A percentile compares a stretch with the other conserved stretches of the same genome.
Conservation (phyloP, 176 grass and related monocot species). For the Thalia dealbata region DNA sequence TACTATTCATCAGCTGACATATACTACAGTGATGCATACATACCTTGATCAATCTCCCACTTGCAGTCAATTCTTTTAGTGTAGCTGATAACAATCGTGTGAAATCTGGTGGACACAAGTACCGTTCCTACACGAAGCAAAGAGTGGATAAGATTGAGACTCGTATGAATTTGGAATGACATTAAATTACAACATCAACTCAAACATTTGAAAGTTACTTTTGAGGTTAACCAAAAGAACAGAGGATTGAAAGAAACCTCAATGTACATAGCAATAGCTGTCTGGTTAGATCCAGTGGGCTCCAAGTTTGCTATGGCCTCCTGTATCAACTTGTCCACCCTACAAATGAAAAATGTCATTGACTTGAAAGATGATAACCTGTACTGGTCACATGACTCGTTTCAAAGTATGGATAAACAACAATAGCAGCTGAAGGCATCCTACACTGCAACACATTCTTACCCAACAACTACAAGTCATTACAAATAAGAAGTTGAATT, state of each 20-base stretch:
- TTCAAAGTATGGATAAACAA: neutral
- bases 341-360: conserved; percentile 28
- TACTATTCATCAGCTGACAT: too few relatives aligned
- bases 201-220: neutral
- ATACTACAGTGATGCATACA: conserved; percentile 12
- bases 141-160: conserved; percentile 17
- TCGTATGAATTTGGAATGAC: neutral
- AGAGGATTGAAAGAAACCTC: conserved; percentile 40
- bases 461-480: too few relatives aligned
- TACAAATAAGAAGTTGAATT: neutral
- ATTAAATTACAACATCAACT: too few relatives aligned
- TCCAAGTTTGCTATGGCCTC: conserved; percentile 80
- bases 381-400: too few relatives aligned
- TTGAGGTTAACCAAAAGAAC: neutral
- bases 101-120: conserved; percentile 62
- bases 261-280: conserved; percentile 62
- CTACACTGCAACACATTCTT: too few relatives aligned
- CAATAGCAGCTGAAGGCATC: too few relatives aligned
- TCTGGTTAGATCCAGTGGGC: conserved; percentile 71
- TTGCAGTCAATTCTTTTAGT: conserved; percentile 43
- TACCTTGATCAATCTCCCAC: conserved; percentile 86
- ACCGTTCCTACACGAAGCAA: conserved; percentile 34
- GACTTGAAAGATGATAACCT: neutral
- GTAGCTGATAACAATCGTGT: conserved; percentile 61
- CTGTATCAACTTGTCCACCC: conserved; percentile 77